phyloP scores from a whole-genome alignment of 2,329 filamentous ascomycete species.

The Ophiocordyceps camponoti-saundersi region DNA sequence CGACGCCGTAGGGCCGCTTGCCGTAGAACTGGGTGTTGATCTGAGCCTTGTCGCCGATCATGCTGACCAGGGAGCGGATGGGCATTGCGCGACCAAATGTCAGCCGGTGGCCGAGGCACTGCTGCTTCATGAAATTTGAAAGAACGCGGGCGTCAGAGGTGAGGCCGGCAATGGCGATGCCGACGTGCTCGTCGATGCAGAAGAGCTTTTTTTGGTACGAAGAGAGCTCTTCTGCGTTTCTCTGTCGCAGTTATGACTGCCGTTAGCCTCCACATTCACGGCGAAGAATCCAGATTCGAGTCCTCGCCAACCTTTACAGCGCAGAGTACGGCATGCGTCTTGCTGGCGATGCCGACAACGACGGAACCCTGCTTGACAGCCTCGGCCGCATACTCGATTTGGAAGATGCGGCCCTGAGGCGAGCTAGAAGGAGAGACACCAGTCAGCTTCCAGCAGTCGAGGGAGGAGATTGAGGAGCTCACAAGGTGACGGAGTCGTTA shows the following conservation, averaged over 20 bases:
- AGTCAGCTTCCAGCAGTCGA: neutral
- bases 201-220: conserved; percentile 99
- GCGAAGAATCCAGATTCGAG: neutral
- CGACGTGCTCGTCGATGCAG: conserved; percentile 86
- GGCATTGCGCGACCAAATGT: conserved; percentile 92
- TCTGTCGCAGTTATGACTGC: conserved; percentile 31
- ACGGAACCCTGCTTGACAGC: conserved; percentile 98
- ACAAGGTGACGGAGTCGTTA: conserved; percentile 99
- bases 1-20: conserved; percentile 89
- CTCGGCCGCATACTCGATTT: conserved; percentile 97
- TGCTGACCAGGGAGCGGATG: conserved; percentile 70
- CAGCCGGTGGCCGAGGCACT: conserved; percentile 87
- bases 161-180: conserved; percentile 88
- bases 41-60: conserved; percentile 93
- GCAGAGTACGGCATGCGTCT: conserved; percentile 90
- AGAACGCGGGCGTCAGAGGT: conserved; percentile 96
- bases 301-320: conserved; percentile 65
- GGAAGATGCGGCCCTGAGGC: conserved; percentile 97
- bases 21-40: conserved; percentile 97
- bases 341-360: conserved; percentile 91
- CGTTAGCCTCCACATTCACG: neutral
- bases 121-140: conserved; percentile 99
- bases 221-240: conserved; percentile 97
- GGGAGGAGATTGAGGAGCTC: conserved; percentile 20
- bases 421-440: conserved; percentile 41